These are phyloP conservation scores for Kwoniella shivajii DNA, from an alignment of 1,284 basidiomycete genomes.

Conservation along the genomic window DNA sequence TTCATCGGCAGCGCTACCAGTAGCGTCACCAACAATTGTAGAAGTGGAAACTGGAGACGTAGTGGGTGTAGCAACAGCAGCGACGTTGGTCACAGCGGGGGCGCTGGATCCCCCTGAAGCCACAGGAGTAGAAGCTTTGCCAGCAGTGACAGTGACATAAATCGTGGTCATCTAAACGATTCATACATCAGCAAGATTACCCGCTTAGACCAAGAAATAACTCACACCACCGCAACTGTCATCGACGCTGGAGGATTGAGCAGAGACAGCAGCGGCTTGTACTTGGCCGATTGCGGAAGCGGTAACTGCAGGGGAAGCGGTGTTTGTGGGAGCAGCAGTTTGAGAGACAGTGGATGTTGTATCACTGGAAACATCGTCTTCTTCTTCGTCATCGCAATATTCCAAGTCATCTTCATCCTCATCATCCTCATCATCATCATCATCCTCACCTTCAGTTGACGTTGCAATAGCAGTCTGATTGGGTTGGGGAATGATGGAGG, in stretches of 20 bases:
- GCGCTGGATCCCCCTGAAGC: not conserved
- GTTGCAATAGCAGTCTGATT: not conserved
- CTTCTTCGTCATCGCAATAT: conserved; percentile 10
- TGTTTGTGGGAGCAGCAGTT: conserved; percentile 8
- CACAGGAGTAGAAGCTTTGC: not conserved
- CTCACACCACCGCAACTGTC: conserved; percentile 24
- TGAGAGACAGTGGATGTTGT: too few species aligned
- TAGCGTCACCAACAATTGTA: not conserved
- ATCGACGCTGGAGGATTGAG: not conserved
- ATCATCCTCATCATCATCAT: conserved; percentile 4
- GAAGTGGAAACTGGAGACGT: conserved; percentile 6
- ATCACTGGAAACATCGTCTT: conserved; percentile 16
- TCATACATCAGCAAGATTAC: not conserved
- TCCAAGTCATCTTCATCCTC: conserved; percentile 2
- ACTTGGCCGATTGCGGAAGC: conserved; percentile 10
- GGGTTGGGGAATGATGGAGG: not conserved
- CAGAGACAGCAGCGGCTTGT: conserved; percentile 10
- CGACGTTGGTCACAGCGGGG: conserved; percentile 2
- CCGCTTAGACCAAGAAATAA: not conserved
- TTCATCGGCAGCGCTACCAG: conserved; percentile 8
- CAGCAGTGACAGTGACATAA: conserved; percentile 24
- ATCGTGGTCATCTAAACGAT: conserved; percentile 23
- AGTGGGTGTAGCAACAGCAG: conserved; percentile 8
- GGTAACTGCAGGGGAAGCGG: not conserved
- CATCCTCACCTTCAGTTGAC: not conserved